Base-by-base conservation (phyloP, 2,329 filamentous ascomycete species). In the Aureobasidium vineae region DNA sequence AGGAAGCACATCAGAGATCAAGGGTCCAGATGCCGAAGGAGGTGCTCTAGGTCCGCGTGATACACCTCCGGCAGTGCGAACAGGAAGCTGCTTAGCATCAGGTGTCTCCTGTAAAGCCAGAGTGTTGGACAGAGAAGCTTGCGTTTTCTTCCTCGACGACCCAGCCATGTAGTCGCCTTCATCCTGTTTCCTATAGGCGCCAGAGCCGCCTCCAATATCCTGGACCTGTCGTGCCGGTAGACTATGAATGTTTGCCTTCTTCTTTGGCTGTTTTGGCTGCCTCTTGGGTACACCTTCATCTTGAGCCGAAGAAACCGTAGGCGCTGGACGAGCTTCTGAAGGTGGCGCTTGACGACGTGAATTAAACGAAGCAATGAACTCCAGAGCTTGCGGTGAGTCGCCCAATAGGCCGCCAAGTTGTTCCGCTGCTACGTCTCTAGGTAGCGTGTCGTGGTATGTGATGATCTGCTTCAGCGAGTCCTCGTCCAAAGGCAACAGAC, bases 371-470 rank as follows among this genome's bases (percentile, higher is more conserved):
- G 87, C 82, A 68, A 91, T 90, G 73, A 91, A 91, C 71, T 90
- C 88, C 61, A 90, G 77, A 1, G 86, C 84, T 71, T 90, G 87
- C 1, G 92, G 86, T 7, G 90, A 92, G 76, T 96, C 92, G 59
- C 94, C 95, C 0, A 99, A 85, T 63, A 99, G 82, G 74, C 95
- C 92, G 76, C 88, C 90, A 68, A 99, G 89, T 77, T 98, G 92
- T 49, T 92, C 88, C 60, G 87, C 92, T 16, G 91, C 90, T 70
- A 89, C 90, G 61, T 87, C 79, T 74, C 90, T 92, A 23, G 92
- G 87, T 10, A 98, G 83, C 0, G 88, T 89, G 41, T 86, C 82
- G 2, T 91, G 88, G 76, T 97, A 97, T 56, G 91, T 87, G 70
- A 98, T 83, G 50, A 97, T 85, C 75, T 98, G 91, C 73, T 88